Base-by-base conservation (phyloP, 2,329 filamentous ascomycete genomes). In the Penicillium sp. region DNA sequence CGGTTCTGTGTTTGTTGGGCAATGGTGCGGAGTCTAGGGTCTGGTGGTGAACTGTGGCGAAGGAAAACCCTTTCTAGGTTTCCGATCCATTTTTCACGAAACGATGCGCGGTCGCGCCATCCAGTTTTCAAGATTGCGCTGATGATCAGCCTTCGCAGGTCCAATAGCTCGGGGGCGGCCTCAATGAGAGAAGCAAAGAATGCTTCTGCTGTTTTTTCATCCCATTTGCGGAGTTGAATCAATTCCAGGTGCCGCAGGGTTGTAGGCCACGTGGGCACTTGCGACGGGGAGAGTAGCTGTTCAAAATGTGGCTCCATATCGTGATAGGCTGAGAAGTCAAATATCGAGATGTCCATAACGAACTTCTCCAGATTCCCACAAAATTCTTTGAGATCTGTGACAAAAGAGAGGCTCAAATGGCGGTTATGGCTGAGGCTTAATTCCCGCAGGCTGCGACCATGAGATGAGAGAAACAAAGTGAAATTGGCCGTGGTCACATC, bases 131-230 rank as follows among this genome's bases (percentile, higher is more conserved):
- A 82, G 75, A 92, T 94, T 1, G 90, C 89, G 70, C 90, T 91
- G 67, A 97, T 85, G 1, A 86, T 83, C 11, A 97, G 79, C 48
- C 84, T 82, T 8, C 92, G 88, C 26, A 98, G 83, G 61, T 87
- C 80, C 0, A 83, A 86, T 23, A 98, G 75, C 3, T 84, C 77
- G 1, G 84, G 80, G 0, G 93, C 92, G 54, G 86, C 87, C 61
- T 93, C 84, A 23, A 94, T 85, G 2, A 98, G 81, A 17, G 92
- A 95, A 46, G 86, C 84, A 68, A 97, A 91, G 69, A 97, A 91
- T 61, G 87, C 88, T 68, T 91, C 87, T 0, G 92, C 92, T 0
- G 88, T 86, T 38, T 85, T 83, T 0, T 86, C 83, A 13, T 85
- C 84, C 88, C 90, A 93, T 66, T 92, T 90, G 41, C 91, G 87